Evolutionary conservation across 768 basidiomycete species (phyloP).

Genomic region (Paxillus ammoniavirescens): DNA sequence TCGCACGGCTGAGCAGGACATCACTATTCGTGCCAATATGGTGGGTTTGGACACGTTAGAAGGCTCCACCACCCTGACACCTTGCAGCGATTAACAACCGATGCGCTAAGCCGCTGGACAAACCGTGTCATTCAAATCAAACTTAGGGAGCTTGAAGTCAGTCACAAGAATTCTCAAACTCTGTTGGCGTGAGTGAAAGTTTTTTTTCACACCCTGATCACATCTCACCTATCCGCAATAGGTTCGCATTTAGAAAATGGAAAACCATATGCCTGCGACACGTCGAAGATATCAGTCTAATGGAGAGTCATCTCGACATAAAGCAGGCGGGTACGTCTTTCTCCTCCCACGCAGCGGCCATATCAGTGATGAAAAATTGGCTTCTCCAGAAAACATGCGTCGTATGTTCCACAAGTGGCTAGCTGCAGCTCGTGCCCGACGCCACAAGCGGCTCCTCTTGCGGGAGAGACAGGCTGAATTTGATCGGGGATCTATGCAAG

Average conservation of each 20-base stretch:
- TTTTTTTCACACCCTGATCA: conserved; percentile 9
- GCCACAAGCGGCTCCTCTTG: conserved; percentile 59
- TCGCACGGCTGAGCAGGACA: conserved; percentile 43
- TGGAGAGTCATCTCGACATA: conserved; percentile 81
- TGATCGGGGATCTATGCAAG: conserved; percentile 46
- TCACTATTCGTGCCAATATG: conserved; percentile 39
- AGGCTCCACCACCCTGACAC: conserved; percentile 1
- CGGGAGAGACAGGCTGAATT: conserved; percentile 64
- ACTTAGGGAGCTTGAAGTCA: conserved; percentile 64
- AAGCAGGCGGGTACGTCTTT: conserved; percentile 66
- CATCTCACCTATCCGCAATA: conserved; percentile 25
- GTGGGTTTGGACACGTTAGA: conserved; percentile 28
- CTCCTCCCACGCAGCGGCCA: neutral
- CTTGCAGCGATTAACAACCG: conserved; percentile 50
- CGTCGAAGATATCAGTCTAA: conserved; percentile 69
- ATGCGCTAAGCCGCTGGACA: conserved; percentile 59
- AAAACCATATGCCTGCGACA: conserved; percentile 58
- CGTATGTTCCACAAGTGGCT: conserved; percentile 74
- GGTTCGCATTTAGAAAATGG: conserved; percentile 68
- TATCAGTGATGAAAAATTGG: neutral
- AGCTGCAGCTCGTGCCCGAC: conserved; percentile 52
- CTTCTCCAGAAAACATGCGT: conserved; percentile 56
- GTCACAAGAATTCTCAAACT: conserved; percentile 42
- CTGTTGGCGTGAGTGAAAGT: conserved; percentile 35
- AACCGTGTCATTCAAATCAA: conserved; percentile 73